These are phyloP conservation scores for Crotalaria pallida DNA, from an alignment of 306 rosid species.

Conservation along the genomic window DNA sequence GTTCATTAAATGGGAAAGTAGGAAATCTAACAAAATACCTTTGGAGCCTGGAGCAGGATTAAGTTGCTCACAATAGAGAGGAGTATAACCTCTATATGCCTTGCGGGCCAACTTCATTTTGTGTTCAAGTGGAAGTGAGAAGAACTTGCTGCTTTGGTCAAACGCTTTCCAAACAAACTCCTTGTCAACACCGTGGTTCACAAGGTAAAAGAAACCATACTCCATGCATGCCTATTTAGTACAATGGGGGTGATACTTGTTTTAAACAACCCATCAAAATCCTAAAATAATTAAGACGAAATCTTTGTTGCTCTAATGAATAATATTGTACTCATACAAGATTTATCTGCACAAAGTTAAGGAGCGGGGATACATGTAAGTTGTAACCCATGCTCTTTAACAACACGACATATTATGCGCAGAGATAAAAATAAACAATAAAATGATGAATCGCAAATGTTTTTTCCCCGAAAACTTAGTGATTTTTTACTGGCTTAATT, in stretches of 20 bases:
- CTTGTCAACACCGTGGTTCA: slow-evolving; percentile 72
- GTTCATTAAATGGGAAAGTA: background rate
- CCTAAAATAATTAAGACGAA: too few relatives aligned
- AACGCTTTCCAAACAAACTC: slow-evolving; percentile 39
- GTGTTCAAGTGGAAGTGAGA: slow-evolving; percentile 49
- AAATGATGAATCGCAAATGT: too few relatives aligned
- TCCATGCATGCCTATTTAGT: slow-evolving; percentile 58
- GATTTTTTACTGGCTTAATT: too few relatives aligned
- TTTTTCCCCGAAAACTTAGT: too few relatives aligned
- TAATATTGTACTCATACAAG: too few relatives aligned
- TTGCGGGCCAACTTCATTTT: slow-evolving; percentile 58
- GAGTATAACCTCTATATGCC: slow-evolving; percentile 67
- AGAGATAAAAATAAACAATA: too few relatives aligned
- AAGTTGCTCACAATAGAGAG: slow-evolving; percentile 59
- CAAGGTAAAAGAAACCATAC: slow-evolving; percentile 74
- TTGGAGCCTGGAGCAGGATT: slow-evolving; percentile 43
- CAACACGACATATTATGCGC: too few relatives aligned
- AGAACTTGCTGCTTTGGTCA: slow-evolving; percentile 45
- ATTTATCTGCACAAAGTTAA: too few relatives aligned
- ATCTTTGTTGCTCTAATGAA: too few relatives aligned
- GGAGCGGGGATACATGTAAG: too few relatives aligned
- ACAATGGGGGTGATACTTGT: background rate
- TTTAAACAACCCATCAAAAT: too few relatives aligned
- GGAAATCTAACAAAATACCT: slow-evolving; percentile 33
- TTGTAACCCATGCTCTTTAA: too few relatives aligned